These are phyloP conservation scores for Cadophora sp. DNA, from an alignment of 2,329 filamentous ascomycete genomes.

Conservation along the genomic window DNA sequence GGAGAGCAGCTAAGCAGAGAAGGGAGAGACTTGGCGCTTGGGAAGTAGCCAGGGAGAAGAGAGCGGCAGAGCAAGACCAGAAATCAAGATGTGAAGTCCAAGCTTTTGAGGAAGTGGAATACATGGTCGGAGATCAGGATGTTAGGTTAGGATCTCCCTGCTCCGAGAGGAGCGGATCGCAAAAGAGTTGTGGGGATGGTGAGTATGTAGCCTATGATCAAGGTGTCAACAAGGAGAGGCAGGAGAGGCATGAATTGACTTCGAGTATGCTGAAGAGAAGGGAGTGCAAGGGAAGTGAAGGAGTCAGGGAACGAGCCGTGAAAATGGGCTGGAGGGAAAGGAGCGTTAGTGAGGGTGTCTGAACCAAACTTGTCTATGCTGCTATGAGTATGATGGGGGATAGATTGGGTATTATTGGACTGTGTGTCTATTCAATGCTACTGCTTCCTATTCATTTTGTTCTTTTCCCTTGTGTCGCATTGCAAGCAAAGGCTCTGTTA, in stretches of 20 bases:
- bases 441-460: background rate
- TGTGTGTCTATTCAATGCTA: background rate
- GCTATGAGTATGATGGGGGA: background rate
- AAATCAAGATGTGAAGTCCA: conserved; percentile 1
- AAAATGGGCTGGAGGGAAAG: conserved; percentile 23
- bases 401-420: background rate
- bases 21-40: conserved; percentile 30
- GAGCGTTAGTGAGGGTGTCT: conserved; percentile 2
- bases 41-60: conserved; percentile 31
- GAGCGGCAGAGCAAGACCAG: conserved; percentile 17
- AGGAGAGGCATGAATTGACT: background rate
- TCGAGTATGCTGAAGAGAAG: conserved; percentile 8
- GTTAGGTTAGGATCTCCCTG: conserved; percentile 7
- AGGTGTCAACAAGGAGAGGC: background rate
- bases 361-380: background rate
- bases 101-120: conserved; percentile 13
- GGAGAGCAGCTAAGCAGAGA: conserved; percentile 36
- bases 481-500: no score
- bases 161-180: background rate
- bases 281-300: conserved; percentile 10
- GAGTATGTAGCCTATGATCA: conserved; percentile 13
- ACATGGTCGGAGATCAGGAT: conserved; percentile 22
- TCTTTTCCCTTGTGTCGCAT: no score
- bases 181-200: background rate
- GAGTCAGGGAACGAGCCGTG: conserved; percentile 2